A percentile compares a stretch with the other conserved stretches of the same genome.
Conservation (phyloP, 345 rosid genomes). For the Gossypium thurberi region DNA sequence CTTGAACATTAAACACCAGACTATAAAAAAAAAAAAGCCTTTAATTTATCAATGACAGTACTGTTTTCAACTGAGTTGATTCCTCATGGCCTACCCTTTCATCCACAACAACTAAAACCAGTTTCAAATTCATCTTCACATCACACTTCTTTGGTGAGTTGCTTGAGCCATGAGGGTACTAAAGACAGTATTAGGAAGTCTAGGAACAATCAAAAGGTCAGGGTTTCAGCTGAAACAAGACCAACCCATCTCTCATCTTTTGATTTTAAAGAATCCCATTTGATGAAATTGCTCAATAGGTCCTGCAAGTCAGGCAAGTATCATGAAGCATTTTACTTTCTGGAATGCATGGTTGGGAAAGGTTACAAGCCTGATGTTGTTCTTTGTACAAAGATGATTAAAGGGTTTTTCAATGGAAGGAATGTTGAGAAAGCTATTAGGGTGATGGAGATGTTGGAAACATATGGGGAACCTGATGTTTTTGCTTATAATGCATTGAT, state of each 20-base stretch:
- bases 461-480: slow-evolving; percentile 61
- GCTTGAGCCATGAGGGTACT: slow-evolving; percentile 13
- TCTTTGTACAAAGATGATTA: slow-evolving; percentile 71
- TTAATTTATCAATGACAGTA: slow-evolving; percentile 18
- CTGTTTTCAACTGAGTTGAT: slow-evolving; percentile 30
- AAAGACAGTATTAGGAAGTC: slow-evolving; percentile 1
- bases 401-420: slow-evolving; percentile 52
- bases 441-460: slow-evolving; percentile 76
- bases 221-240: slow-evolving; percentile 32
- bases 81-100: slow-evolving; percentile 21
- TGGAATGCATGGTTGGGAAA: slow-evolving; percentile 56
- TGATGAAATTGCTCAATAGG: slow-evolving; percentile 46
- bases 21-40: not conserved
- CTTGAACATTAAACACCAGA: slow-evolving; percentile 12
- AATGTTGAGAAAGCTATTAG: slow-evolving; percentile 53
- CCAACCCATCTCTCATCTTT: slow-evolving; percentile 42
- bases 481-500: slow-evolving; percentile 78
- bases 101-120: slow-evolving; percentile 24
- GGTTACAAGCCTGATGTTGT: slow-evolving; percentile 64
- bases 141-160: slow-evolving; percentile 14
- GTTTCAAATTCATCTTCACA: slow-evolving; percentile 26
- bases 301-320: slow-evolving; percentile 56
- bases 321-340: slow-evolving; percentile 59
- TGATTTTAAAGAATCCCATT: slow-evolving; percentile 53
- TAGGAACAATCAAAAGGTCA: slow-evolving; percentile 11